Evolutionary conservation across 257 asterid genomes (phyloP), one percentile per base, ranked within the genome.

Genomic region (Solanum piurae): DNA sequence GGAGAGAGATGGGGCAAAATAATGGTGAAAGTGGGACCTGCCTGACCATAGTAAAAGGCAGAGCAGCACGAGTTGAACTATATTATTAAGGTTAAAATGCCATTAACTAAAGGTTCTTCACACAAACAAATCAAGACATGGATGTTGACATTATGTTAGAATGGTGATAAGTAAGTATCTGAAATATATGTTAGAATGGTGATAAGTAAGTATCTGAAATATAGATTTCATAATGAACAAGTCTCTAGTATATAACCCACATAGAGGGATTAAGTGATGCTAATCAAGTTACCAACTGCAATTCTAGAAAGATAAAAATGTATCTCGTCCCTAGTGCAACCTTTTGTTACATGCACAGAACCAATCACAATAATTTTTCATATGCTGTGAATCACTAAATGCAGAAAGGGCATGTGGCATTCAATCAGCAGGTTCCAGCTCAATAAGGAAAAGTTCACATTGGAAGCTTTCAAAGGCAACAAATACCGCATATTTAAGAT

Each of bases 381-480:
- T 80, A 80, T 18, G 68, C 40, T 80, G 85, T 46, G 85, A 80
- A 8, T 80, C 68, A 80, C 11, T 52, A 80, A 49, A 80, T 49
- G 85, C 29, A 80, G 27, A 80, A 80, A 29, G 68, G 27, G 18
- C 85, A 80, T 16, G 68, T 80, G 69, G 68, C 85, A 80, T 46
- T 80, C 68, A 46, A 80, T 49, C 85, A 80, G 29, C 9, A 80
- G 29, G 58, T 29, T 86, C 36, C 46, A 37, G 14, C 29, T 71
- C 64, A 86, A 85, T 52, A 49, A 42, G 73, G 66, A 88, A 90
- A 93, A 88, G 90, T 85, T 34, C 49, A 68, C 60, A 55, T 23
- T 36, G 83, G 88, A 86, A 58, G 34, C 46, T 34, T 79, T 87
- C 80, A 33, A 89, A 88, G 58, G 58, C 8, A 72, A 90, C 90